phyloP scores from a whole-genome alignment of 2,329 filamentous ascomycete genomes.

The Aspergillus felis region DNA sequence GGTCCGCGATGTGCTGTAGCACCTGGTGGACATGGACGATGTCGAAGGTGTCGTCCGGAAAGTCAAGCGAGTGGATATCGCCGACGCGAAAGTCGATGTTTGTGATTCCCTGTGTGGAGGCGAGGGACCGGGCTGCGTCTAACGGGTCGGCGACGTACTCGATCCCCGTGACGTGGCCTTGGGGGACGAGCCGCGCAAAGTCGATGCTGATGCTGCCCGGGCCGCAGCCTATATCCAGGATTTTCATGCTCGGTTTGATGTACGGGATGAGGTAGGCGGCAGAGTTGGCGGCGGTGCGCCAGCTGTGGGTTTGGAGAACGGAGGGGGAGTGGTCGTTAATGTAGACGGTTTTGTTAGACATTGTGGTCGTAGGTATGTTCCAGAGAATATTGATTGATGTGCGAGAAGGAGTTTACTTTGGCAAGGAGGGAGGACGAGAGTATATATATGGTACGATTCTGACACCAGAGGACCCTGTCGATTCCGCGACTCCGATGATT shows the following conservation, averaged over 20 bases:
- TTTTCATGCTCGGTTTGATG: slow-evolving; percentile 30
- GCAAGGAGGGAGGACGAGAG: slow-evolving; percentile 1
- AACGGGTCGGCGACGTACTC: slow-evolving; percentile 32
- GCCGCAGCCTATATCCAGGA: slow-evolving; percentile 46
- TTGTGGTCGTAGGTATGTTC: slow-evolving; percentile 11
- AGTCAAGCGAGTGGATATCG: slow-evolving; percentile 41
- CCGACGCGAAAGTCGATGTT: slow-evolving; percentile 36
- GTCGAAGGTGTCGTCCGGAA: slow-evolving; percentile 51
- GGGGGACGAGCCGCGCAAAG: slow-evolving; percentile 34
- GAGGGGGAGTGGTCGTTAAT: slow-evolving; percentile 37
- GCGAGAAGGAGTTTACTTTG: slow-evolving; percentile 14
- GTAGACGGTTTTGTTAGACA: slow-evolving; percentile 23
- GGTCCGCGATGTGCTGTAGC: slow-evolving; percentile 53
- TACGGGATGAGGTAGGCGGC: slow-evolving; percentile 39
- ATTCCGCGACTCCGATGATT: no score
- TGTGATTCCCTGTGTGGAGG: slow-evolving; percentile 23
- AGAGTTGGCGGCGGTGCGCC: slow-evolving; percentile 35
- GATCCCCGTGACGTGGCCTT: slow-evolving; percentile 37
- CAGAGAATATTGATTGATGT: slow-evolving; percentile 11
- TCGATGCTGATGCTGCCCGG: slow-evolving; percentile 44
- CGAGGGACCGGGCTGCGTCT: slow-evolving; percentile 28
- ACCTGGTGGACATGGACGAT: slow-evolving; percentile 59
- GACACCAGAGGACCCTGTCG: no score
- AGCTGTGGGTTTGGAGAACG: slow-evolving; percentile 34
- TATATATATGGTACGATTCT: no score